These are phyloP conservation scores for Limonomyces culmigenus DNA, from an alignment of 1,284 basidiomycete species.

Conservation along the genomic window DNA sequence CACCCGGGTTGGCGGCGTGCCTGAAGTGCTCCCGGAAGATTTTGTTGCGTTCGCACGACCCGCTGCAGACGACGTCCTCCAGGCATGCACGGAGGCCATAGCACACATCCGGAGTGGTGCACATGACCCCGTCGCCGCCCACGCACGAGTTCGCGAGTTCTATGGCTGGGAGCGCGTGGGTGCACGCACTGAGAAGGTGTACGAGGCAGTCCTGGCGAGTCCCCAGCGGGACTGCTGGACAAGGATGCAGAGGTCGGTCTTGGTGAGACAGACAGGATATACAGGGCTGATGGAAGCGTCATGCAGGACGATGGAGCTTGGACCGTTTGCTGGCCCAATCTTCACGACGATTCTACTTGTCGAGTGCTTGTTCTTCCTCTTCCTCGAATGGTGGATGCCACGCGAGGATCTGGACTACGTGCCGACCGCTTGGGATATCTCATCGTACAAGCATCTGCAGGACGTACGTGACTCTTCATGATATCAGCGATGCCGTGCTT, in stretches of 20 bases:
- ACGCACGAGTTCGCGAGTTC: slow-evolving; percentile 62
- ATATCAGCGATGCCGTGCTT: too few relatives aligned
- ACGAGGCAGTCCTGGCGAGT: slow-evolving; percentile 46
- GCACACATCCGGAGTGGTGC: slow-evolving; percentile 44
- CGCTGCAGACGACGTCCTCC: slow-evolving; percentile 75
- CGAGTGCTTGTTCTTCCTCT: slow-evolving; percentile 61
- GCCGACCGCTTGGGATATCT: slow-evolving; percentile 24
- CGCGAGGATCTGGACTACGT: slow-evolving; percentile 55
- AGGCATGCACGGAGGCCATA: slow-evolving; percentile 73
- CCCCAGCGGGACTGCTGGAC: slow-evolving; percentile 50
- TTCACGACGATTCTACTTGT: slow-evolving; percentile 68
- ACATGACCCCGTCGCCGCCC: slow-evolving; percentile 70
- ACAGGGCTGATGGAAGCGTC: slow-evolving; percentile 2
- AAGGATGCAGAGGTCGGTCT: slow-evolving; percentile 45
- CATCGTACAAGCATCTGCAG: too few relatives aligned
- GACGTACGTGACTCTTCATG: too few relatives aligned
- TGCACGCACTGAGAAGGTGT: slow-evolving; percentile 70
- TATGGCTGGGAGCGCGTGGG: slow-evolving; percentile 85
- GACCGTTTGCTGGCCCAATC: slow-evolving; percentile 60
- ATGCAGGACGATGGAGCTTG: slow-evolving; percentile 49
- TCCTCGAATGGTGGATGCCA: slow-evolving; percentile 67
- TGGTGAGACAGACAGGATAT: slow-evolving; percentile 1
- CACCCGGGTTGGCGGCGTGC: slow-evolving; percentile 89
- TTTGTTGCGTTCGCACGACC: slow-evolving; percentile 92
- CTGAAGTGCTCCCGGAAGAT: slow-evolving; percentile 84